A percentile compares a stretch with the other conserved stretches of the same genome.
Conservation (phyloP, 2,329 filamentous ascomycete genomes). For the Neofusicoccum laricinum region DNA sequence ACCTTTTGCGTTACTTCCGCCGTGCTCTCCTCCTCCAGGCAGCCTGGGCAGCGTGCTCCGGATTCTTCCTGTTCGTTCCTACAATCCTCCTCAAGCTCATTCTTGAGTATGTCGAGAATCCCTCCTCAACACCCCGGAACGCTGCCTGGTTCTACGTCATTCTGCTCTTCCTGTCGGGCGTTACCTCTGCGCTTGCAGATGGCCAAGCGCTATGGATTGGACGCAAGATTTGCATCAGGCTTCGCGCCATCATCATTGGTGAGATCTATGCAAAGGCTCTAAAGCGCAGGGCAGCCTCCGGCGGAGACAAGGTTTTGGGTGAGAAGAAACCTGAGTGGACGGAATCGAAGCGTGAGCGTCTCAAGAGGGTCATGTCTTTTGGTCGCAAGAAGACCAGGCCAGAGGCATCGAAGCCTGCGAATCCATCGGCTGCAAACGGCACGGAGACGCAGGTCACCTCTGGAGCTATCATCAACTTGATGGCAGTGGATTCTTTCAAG, state of each 20-base stretch:
- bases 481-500: constrained; percentile 99
- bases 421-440: constrained; percentile 21
- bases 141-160: constrained; percentile 97
- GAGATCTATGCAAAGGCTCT: constrained; percentile 97
- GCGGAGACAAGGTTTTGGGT: constrained; percentile 70
- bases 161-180: constrained; percentile 78
- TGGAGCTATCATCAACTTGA: constrained; percentile 98
- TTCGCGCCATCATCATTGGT: constrained; percentile 92
- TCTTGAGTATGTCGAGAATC: constrained; percentile 88
- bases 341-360: constrained; percentile 39
- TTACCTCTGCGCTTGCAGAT: constrained; percentile 77
- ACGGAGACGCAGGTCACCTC: constrained; percentile 78
- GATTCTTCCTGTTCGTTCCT: constrained; percentile 83
- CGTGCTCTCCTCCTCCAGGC: constrained; percentile 72
- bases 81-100: constrained; percentile 90
- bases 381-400: constrained; percentile 55
- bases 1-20: constrained; percentile 83
- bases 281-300: constrained; percentile 79
- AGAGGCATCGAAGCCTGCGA: constrained; percentile 44
- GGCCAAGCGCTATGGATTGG: constrained; percentile 90
- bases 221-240: constrained; percentile 86
- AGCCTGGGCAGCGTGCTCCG: constrained; percentile 73
- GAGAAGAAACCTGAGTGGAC: constrained; percentile 47
- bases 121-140: constrained; percentile 70
- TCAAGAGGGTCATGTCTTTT: constrained; percentile 52